phyloP scores from a whole-genome alignment of 305 asterid genomes.

The Solanum aculeatissimum region DNA sequence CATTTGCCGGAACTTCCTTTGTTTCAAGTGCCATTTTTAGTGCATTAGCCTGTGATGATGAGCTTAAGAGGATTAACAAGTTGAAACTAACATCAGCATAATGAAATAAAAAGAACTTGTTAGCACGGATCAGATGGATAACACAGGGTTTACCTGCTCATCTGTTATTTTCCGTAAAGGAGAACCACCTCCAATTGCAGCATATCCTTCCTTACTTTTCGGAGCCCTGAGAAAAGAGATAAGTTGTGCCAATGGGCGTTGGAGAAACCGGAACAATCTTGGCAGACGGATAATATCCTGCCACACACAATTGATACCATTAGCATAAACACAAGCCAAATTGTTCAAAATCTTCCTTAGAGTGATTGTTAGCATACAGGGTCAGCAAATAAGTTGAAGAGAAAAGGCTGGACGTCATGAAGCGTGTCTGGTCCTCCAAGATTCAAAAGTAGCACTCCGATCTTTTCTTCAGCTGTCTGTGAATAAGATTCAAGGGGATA shows the following conservation, averaged over 20 bases:
- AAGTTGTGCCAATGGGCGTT: conserved; percentile 81
- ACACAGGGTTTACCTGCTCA: conserved; percentile 47
- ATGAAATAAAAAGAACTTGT: neutral
- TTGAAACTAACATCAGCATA: neutral
- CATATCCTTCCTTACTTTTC: conserved; percentile 92
- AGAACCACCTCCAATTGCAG: conserved; percentile 98
- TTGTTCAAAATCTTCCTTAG: neutral
- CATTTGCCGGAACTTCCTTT: conserved; percentile 51
- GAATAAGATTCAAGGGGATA: conserved; percentile 33
- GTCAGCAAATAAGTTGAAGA: conserved; percentile 83
- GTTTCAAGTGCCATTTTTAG: conserved; percentile 51
- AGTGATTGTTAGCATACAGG: conserved; percentile 39
- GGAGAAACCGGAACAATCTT: conserved; percentile 74
- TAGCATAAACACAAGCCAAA: neutral
- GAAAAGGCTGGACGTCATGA: conserved; percentile 84
- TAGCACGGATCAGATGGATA: neutral
- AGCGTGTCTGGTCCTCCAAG: conserved; percentile 97
- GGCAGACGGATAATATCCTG: conserved; percentile 98
- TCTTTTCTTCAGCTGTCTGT: conserved; percentile 42
- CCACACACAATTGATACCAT: neutral
- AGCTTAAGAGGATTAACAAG: neutral
- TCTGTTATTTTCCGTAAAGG: conserved; percentile 85
- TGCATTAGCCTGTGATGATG: conserved; percentile 53
- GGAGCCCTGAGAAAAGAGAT: conserved; percentile 79
- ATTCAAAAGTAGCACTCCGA: conserved; percentile 88